Base-by-base conservation (phyloP, 2,329 filamentous ascomycete genomes). In the Chalaropsis ovoidea region DNA sequence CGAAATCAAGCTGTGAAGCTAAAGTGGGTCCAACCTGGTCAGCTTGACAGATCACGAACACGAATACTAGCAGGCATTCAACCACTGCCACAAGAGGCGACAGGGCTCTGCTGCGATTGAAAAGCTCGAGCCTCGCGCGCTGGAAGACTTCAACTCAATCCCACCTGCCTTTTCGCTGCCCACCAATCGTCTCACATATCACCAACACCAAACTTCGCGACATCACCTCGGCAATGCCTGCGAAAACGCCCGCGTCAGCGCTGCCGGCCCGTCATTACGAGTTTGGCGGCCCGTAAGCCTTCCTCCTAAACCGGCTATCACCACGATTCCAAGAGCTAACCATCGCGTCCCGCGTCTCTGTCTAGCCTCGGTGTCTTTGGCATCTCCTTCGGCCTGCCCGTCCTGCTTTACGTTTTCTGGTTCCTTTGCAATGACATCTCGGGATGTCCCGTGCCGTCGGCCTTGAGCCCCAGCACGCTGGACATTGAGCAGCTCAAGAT, bases 341-440 rank as follows among this genome's bases (percentile, higher is more conserved):
- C 10, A 2, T 13, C 47, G 17, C 24, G 10, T 54, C 17, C 17
- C 22, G n/a, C 22, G 7, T 35, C 19, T 11, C 49, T 35, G 22
- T 63, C 43, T 58, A 95, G 91, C 65, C 79, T 86, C 52, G 92
- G 91, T 65, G 90, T 89, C 43, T 83, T 87, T 68, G 82, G 77
- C 68, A 89, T 97, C 72, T 88, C 88, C 7, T 87, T 95, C 71
- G 86, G 86, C 66, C 84, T 96, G 0, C 93, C 93, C 0, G 68
- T 91, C 52, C 81, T 92, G 69, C 83, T 90, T 70, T 95, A 94
- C 76, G 74, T 86, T 71, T 87, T 93, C 73, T 82, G 86, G 60
- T 95, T 96, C 73, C 79, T 87, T 71, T 96, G 93, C 81, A 97
- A 96, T 77, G 92, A 97, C 74, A 79, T 95, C 69, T 87, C 90